Conservation (phyloP, 768 basidiomycete genomes). For the Trametes cinnabarina region DNA sequence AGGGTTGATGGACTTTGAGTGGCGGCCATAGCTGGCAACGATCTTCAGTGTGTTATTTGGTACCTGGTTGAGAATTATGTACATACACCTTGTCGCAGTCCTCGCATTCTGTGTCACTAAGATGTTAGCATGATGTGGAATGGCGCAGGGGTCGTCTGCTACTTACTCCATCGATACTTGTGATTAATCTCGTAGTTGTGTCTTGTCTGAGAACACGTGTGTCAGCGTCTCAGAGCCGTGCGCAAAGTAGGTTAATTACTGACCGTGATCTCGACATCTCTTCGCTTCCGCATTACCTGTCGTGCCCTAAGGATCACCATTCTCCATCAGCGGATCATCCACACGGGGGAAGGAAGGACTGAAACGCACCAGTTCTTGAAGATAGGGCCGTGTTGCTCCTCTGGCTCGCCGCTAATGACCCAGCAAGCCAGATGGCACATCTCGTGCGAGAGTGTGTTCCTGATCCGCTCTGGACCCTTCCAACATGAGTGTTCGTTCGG, state of each 20-base stretch:
- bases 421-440: slow-evolving; percentile 92
- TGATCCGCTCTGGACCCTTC: slow-evolving; percentile 59
- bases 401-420: slow-evolving; percentile 69
- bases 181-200: slow-evolving; percentile 77
- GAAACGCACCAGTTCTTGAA: slow-evolving; percentile 63
- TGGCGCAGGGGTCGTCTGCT: too few species aligned
- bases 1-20: slow-evolving; percentile 68
- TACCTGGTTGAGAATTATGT: background rate
- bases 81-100: slow-evolving; percentile 62
- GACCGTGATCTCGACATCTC: slow-evolving; percentile 75
- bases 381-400: slow-evolving; percentile 69
- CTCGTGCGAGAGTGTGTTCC: slow-evolving; percentile 83
- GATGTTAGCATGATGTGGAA: slow-evolving; percentile 9
- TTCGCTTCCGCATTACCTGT: slow-evolving; percentile 64
- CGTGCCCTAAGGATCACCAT: slow-evolving; percentile 50
- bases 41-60: too few species aligned
- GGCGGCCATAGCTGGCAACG: slow-evolving; percentile 61
- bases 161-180: slow-evolving; percentile 72
- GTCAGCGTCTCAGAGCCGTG: too few species aligned
- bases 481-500: background rate
- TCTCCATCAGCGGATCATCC: too few species aligned
- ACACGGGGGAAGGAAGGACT: too few species aligned
- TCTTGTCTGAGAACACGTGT: slow-evolving; percentile 46
- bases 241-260: too few species aligned
- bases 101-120: slow-evolving; percentile 49